phyloP scores from a whole-genome alignment of 192 early-diverging fungal genomes.

The Backusella liffmaniae region DNA sequence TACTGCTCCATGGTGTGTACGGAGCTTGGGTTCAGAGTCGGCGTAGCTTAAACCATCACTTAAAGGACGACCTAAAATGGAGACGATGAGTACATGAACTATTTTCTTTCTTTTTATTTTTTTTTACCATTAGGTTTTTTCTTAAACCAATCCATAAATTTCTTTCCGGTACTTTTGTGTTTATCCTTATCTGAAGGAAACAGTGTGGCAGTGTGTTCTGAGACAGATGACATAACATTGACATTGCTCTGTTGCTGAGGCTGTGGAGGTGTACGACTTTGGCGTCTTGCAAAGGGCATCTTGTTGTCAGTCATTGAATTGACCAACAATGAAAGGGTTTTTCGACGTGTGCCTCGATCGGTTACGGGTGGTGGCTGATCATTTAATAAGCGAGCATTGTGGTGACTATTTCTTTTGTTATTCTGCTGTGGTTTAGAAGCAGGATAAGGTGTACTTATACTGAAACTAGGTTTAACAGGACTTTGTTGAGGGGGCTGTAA shows the following conservation, averaged over 20 bases:
- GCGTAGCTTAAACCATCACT: constrained; percentile 18
- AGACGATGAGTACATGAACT: neutral
- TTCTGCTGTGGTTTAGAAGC: neutral
- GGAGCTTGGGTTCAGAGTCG: constrained; percentile 50
- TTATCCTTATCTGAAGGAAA: constrained; percentile 17
- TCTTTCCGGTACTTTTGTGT: constrained; percentile 52
- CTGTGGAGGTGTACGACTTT: neutral
- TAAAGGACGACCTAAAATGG: neutral
- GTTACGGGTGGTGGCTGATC: neutral
- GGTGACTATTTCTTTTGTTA: neutral
- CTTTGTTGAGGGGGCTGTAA: neutral
- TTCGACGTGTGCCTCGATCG: constrained; percentile 30
- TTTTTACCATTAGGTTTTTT: constrained; percentile 53
- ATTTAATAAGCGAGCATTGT: neutral
- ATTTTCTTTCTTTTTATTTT: neutral
- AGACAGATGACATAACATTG: constrained; percentile 22
- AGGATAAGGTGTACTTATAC: constrained; percentile 27
- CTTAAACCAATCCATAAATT: constrained; percentile 77
- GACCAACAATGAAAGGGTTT: constrained; percentile 34
- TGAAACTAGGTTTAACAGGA: constrained; percentile 5
- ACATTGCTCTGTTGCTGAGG: neutral
- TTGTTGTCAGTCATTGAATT: constrained; percentile 27
- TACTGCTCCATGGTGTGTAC: constrained; percentile 72
- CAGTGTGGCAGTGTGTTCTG: constrained; percentile 10
- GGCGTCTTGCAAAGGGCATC: constrained; percentile 8